Evolutionary conservation across 331 rosid species (phyloP).

Genomic region (Dryas integrifolia): DNA sequence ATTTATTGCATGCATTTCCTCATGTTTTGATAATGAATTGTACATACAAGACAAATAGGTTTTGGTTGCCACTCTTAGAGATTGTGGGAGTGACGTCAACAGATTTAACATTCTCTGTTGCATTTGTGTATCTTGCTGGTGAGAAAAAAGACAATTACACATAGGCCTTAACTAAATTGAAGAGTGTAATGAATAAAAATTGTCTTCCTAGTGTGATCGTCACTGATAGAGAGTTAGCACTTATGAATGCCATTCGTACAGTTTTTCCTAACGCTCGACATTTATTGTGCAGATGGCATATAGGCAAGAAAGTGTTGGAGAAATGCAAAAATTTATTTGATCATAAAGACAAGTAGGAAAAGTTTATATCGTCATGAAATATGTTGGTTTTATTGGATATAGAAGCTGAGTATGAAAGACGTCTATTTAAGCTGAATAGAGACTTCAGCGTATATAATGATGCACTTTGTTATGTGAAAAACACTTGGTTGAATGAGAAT

Average conservation of each 20-base stretch:
- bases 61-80: too few relatives aligned
- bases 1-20: too few relatives aligned
- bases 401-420: background rate
- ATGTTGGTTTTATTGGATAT: constrained; percentile 6
- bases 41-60: too few relatives aligned
- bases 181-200: constrained; percentile 4
- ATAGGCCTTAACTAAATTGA: constrained; percentile 3
- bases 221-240: background rate
- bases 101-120: too few relatives aligned
- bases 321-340: background rate
- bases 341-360: constrained; percentile 1
- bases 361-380: background rate
- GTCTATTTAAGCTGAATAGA: background rate
- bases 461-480: too few relatives aligned
- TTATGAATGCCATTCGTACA: constrained; percentile 11
- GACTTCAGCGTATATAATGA: too few relatives aligned
- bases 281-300: constrained; percentile 4
- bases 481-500: too few relatives aligned
- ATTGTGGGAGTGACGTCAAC: too few relatives aligned
- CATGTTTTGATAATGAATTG: too few relatives aligned
- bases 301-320: background rate
- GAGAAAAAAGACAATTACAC: constrained; percentile 8
- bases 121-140: constrained; percentile 2
- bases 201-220: constrained; percentile 5
- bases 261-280: background rate